phyloP scores from a whole-genome alignment of 1,284 basidiomycete genomes.

The Agroathelia rolfsii region DNA sequence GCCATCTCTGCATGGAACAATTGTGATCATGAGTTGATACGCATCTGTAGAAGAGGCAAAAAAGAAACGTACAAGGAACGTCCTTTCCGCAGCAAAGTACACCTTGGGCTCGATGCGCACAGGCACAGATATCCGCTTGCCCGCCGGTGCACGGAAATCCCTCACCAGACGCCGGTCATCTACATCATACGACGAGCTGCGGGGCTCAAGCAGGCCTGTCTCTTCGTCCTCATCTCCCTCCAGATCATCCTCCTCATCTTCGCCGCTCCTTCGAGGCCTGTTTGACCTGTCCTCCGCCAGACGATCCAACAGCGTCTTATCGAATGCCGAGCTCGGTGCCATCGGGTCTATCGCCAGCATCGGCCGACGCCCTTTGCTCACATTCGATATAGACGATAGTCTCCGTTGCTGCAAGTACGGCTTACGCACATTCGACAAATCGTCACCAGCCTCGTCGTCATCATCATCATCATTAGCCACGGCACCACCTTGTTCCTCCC shows the following conservation, averaged over 20 bases:
- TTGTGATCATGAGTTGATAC: conserved; percentile 8
- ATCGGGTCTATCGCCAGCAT: conserved; percentile 60
- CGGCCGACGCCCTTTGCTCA: conserved; percentile 9
- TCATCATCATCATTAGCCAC: conserved; percentile 17
- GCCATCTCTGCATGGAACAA: conserved; percentile 65
- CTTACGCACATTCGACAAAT: conserved; percentile 32
- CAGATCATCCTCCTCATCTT: too few relatives aligned
- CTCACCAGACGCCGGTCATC: conserved; percentile 60
- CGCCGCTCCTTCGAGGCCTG: too few relatives aligned
- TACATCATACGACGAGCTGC: too few relatives aligned
- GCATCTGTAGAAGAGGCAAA: too few relatives aligned
- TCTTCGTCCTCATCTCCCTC: too few relatives aligned
- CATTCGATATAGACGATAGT: conserved; percentile 14
- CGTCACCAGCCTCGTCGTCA: conserved; percentile 23
- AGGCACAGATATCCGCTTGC: conserved; percentile 88
- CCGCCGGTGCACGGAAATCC: conserved; percentile 73
- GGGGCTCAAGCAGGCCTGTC: too few relatives aligned
- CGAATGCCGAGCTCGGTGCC: conserved; percentile 48
- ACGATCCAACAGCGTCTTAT: conserved; percentile 38
- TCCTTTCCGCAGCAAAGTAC: conserved; percentile 93
- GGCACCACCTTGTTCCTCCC: too few relatives aligned
- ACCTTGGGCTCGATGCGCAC: conserved; percentile 96
- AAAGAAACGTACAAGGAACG: conserved; percentile 63
- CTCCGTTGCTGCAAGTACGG: conserved; percentile 25
- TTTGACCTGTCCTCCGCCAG: conserved; percentile 27